Conservation (phyloP, 1,284 basidiomycete species). For the Sporisorium graminicola region DNA sequence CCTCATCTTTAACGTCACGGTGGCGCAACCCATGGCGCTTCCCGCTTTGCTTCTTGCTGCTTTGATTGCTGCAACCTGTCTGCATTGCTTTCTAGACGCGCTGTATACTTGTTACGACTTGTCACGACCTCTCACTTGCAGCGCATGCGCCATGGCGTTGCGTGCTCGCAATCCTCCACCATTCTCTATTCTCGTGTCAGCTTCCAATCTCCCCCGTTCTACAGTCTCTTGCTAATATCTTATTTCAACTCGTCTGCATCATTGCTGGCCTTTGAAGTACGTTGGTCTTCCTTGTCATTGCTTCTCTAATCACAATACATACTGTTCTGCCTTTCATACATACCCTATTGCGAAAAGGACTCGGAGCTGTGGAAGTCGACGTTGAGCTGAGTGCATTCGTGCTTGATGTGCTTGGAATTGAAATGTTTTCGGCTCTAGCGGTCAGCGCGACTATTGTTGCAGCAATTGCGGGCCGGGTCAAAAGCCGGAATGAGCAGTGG, state of each 20-base stretch:
- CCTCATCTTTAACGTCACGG: background rate
- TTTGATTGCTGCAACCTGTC: conserved; percentile 3
- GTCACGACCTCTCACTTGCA: conserved; percentile 1
- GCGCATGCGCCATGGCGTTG: background rate
- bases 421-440: background rate
- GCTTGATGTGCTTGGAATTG: background rate
- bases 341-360: background rate
- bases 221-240: conserved; percentile 42
- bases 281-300: conserved; percentile 19
- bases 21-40: background rate
- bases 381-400: background rate
- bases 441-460: background rate
- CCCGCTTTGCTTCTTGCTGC: background rate
- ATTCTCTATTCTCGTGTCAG: background rate
- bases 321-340: background rate
- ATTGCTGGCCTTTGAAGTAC: conserved; percentile 13
- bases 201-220: background rate
- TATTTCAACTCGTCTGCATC: conserved; percentile 9
- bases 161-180: background rate
- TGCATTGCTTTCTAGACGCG: background rate
- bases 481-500: background rate
- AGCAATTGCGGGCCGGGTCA: too few relatives aligned
- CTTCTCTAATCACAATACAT: conserved; percentile 33
- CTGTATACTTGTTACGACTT: background rate
- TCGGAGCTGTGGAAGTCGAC: background rate